A percentile compares a stretch with the other conserved stretches of the same genome.
Conservation (phyloP, 2,329 filamentous ascomycete species). For the Colletotrichum trifolii region DNA sequence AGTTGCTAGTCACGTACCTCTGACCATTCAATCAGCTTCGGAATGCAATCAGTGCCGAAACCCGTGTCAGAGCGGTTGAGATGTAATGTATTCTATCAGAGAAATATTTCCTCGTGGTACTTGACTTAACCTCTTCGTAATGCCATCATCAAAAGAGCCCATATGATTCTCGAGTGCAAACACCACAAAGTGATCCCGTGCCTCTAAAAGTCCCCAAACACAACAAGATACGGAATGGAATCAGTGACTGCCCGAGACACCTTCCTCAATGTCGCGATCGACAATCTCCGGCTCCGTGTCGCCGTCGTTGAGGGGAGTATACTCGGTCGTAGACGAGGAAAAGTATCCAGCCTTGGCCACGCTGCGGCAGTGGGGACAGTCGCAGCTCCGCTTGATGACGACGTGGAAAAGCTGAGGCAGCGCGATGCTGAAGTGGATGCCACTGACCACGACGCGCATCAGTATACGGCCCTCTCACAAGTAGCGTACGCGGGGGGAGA, state of each 20-base stretch:
- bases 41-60: not conserved
- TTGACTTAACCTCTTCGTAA: too few species aligned
- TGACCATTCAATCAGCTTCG: not conserved
- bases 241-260: not conserved
- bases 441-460: not conserved
- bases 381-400: conserved; percentile 12
- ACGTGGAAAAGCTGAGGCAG: conserved; percentile 41
- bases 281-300: conserved; percentile 7
- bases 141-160: too few species aligned
- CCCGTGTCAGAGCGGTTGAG: too few species aligned
- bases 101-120: too few species aligned
- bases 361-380: conserved; percentile 25
- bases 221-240: not conserved
- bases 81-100: too few species aligned
- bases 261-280: conserved; percentile 15
- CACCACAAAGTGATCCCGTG: too few species aligned
- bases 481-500: not conserved
- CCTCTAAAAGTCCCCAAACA: too few species aligned
- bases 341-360: conserved; percentile 14
- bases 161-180: too few species aligned
- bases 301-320: conserved; percentile 25
- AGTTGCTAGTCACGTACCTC: not conserved
- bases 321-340: conserved; percentile 20
- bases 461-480: not conserved
- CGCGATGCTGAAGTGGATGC: conserved; percentile 41